Evolutionary conservation across 1,284 basidiomycete species (phyloP), one percentile per base, ranked within the genome.

Genomic region (Marasmius sp.): DNA sequence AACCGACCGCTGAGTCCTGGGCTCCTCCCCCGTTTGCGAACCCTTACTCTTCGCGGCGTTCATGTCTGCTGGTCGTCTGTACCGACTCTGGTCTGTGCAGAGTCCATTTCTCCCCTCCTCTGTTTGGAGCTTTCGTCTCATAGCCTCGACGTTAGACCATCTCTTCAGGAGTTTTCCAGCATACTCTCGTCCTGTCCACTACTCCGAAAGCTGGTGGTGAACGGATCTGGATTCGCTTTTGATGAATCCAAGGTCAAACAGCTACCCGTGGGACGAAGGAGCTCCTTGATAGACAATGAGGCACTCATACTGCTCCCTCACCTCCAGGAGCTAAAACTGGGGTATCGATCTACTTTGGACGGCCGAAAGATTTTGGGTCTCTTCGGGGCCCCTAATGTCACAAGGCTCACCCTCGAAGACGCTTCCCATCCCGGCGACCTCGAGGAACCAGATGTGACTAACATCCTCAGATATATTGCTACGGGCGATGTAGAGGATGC

Each of bases 31-130:
- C 67, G 67, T 33, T 73, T 86, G 45, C 75, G 71, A 36, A 70
- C 75, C 49, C 73, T 84, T 39, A 75, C 72, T 37, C 77, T 81
- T n/a, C 73, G 76, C 63, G 85, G 82, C 14, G 81, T 85, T 2
- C 82, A 84, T 65, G 75, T 79, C 36, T 74, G 81, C 45, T 84
- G 80, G 83, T 57, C 67, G 2, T 69, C 74, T 27, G 76, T 80
- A 67, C 53, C 70, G 74, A 18, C 68, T 79, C 1, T 65, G 69
- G 41, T 60, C 34, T 55, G 11, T 0, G 57, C 64, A 18, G 10
- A n/a, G n/a, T 69, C 68, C 8, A 55, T 61, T 20, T 62, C 61
- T 10, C 68, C 70, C 9, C 70, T 84, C 14, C 66, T 69, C 41
- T 71, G 69, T 1, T 72, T 84, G 54, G 77, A 80, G 56, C 74